A percentile compares a stretch with the other conserved stretches of the same genome.
These are phyloP conservation scores for Maudiozyma bulderi DNA, from an alignment of 805 yeast species.

Conservation along the genomic window DNA sequence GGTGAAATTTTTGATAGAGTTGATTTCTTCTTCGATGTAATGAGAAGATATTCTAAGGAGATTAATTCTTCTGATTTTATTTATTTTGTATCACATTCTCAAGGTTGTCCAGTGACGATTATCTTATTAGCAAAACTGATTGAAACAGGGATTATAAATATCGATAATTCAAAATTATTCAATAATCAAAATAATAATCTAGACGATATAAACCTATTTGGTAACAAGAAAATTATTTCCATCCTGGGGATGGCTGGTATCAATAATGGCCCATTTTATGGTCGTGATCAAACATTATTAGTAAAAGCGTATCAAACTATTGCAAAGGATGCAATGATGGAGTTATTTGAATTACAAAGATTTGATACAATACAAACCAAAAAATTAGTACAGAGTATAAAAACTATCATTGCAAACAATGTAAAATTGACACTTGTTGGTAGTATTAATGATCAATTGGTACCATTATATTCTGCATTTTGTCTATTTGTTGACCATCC, in stretches of 20 bases:
- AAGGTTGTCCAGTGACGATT: constrained; percentile 88
- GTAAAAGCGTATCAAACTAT: constrained; percentile 84
- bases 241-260: constrained; percentile 93
- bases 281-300: constrained; percentile 75
- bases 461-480: constrained; percentile 81
- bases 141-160: constrained; percentile 41
- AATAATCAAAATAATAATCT: constrained; percentile 9
- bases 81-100: constrained; percentile 91
- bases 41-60: constrained; percentile 53
- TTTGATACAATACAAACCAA: constrained; percentile 62
- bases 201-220: constrained; percentile 3
- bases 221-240: constrained; percentile 43
- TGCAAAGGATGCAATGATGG: constrained; percentile 78
- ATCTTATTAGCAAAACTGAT: constrained; percentile 66
- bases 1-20: constrained; percentile 86
- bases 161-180: constrained; percentile 23
- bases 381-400: constrained; percentile 57
- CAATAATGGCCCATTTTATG: constrained; percentile 88
- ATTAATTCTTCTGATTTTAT: constrained; percentile 66
- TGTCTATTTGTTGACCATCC: constrained; percentile 83
- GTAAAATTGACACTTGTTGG: constrained; percentile 78
- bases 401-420: constrained; percentile 54
- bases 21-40: constrained; percentile 61
- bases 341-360: constrained; percentile 80
- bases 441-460: constrained; percentile 86